Evolutionary conservation across 192 early-diverging fungal species (phyloP).

Genomic region (Umbelopsis sp.): DNA sequence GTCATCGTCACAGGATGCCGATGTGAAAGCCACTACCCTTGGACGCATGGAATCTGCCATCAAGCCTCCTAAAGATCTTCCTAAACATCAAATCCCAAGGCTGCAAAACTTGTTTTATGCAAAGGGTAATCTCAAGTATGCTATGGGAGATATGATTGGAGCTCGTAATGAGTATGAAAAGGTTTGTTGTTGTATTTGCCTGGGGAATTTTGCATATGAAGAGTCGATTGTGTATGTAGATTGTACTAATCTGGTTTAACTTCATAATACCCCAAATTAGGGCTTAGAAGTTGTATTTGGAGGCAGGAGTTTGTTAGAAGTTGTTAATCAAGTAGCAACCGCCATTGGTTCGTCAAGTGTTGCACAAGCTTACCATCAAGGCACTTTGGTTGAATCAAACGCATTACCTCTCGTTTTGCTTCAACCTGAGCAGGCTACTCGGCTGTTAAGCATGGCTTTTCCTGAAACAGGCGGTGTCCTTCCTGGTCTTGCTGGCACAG

Average conservation of each 20-base stretch:
- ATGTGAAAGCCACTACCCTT: slow-evolving; percentile 14
- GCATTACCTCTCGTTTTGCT: slow-evolving; percentile 60
- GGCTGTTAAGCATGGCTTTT: slow-evolving; percentile 58
- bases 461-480: slow-evolving; percentile 64
- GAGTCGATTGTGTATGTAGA: not conserved
- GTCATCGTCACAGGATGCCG: slow-evolving; percentile 13
- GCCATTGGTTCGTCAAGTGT: slow-evolving; percentile 34
- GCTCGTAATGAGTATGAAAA: slow-evolving; percentile 85
- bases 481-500: slow-evolving; percentile 58
- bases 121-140: slow-evolving; percentile 83
- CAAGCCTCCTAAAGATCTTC: slow-evolving; percentile 45
- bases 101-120: slow-evolving; percentile 85
- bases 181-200: not conserved
- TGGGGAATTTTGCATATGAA: no score
- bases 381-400: slow-evolving; percentile 23
- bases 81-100: slow-evolving; percentile 65
- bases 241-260: not conserved
- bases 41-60: slow-evolving; percentile 21
- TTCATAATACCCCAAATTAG: not conserved
- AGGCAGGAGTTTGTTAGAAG: slow-evolving; percentile 45
- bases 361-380: slow-evolving; percentile 27
- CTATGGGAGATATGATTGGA: slow-evolving; percentile 67
- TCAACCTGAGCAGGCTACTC: slow-evolving; percentile 62
- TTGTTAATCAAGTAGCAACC: slow-evolving; percentile 47
- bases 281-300: slow-evolving; percentile 75